Conservation (phyloP, 805 yeast genomes). For the Yueomyces sp. region DNA sequence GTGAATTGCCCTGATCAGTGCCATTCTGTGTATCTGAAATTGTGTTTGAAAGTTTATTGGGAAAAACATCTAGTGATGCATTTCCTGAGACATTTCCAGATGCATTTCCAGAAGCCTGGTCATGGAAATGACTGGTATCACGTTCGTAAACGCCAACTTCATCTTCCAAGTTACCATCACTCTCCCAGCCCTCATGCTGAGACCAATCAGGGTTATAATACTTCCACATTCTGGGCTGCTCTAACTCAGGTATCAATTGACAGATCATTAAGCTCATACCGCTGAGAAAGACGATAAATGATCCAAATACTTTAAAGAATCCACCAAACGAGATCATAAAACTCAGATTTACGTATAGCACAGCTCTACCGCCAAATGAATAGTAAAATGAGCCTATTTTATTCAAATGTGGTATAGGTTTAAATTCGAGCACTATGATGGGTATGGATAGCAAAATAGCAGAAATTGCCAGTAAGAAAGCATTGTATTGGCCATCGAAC, state of each 20-base stretch:
- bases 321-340: conserved; percentile 45
- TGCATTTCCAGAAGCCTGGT: too few relatives aligned
- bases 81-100: too few relatives aligned
- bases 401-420: conserved; percentile 42
- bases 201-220: not conserved
- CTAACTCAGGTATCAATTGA: conserved; percentile 60
- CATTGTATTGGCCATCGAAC: conserved; percentile 7
- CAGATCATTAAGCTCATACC: conserved; percentile 48
- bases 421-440: conserved; percentile 31
- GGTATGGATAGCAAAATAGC: conserved; percentile 39
- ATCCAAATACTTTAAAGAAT: conserved; percentile 43
- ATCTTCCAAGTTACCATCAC: too few relatives aligned
- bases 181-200: not conserved
- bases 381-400: conserved; percentile 52
- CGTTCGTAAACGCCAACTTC: too few relatives aligned
- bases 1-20: too few relatives aligned
- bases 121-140: too few relatives aligned
- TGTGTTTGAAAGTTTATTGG: too few relatives aligned
- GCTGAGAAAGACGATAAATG: conserved; percentile 39
- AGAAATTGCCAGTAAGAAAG: conserved; percentile 45
- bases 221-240: conserved; percentile 39
- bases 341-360: conserved; percentile 24
- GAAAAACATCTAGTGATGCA: too few relatives aligned
- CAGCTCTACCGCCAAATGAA: conserved; percentile 43
- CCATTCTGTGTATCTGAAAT: too few relatives aligned